Evolutionary conservation across 805 yeast genomes (phyloP).

Genomic region (Saccharomyces kudriavzevii): DNA sequence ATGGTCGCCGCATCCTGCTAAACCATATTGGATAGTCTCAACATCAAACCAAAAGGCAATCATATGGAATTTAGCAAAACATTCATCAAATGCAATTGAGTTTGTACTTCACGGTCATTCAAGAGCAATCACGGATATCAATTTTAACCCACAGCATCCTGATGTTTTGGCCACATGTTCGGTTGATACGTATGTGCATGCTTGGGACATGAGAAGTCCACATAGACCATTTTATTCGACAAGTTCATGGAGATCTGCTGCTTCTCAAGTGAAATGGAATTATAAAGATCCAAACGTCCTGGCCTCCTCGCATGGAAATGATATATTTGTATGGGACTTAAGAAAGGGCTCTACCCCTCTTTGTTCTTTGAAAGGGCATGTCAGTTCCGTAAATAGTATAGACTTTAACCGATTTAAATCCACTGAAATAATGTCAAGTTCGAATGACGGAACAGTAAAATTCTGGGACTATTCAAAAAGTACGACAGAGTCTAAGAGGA

Average conservation of each 20-base stretch:
- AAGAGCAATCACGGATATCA: conserved; percentile 91
- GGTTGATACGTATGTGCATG: conserved; percentile 75
- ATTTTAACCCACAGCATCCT: conserved; percentile 82
- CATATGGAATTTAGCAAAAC: conserved; percentile 80
- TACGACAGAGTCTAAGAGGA: conserved; percentile 41
- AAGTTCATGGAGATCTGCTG: conserved; percentile 94
- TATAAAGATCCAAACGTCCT: conserved; percentile 62
- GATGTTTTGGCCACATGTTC: conserved; percentile 88
- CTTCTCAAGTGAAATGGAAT: conserved; percentile 94
- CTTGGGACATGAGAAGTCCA: conserved; percentile 88
- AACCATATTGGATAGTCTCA: conserved; percentile 86
- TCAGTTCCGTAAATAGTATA: conserved; percentile 81
- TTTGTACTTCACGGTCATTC: conserved; percentile 84
- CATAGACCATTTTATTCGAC: conserved; percentile 63
- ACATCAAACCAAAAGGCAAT: conserved; percentile 93
- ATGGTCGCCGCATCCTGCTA: conserved; percentile 87
- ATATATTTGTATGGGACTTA: conserved; percentile 79
- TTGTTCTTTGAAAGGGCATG: conserved; percentile 61
- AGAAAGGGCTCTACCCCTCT: conserved; percentile 76
- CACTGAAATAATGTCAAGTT: conserved; percentile 65
- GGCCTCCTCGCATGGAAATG: conserved; percentile 81
- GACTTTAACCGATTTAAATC: conserved; percentile 64
- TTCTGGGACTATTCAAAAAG: conserved; percentile 61
- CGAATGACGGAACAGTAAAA: conserved; percentile 78
- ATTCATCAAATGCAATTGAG: conserved; percentile 67